Evolutionary conservation across 2,329 filamentous ascomycete species (phyloP).

Genomic region (Aspergillus pseudotamarii): DNA sequence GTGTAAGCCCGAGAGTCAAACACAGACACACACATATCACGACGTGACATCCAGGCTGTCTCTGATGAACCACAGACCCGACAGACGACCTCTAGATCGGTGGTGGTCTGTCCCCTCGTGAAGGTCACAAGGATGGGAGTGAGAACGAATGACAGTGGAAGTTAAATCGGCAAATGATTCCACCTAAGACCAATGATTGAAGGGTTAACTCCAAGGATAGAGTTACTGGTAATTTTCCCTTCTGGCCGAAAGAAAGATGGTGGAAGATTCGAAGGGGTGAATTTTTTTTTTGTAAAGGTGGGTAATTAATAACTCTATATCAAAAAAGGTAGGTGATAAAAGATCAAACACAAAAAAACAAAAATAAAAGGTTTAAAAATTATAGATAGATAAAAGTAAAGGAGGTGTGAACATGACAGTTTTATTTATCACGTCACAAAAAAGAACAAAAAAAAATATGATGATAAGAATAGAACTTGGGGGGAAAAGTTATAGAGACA

Average conservation of each 20-base stretch:
- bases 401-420: background rate
- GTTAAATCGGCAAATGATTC: background rate
- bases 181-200: background rate
- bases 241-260: background rate
- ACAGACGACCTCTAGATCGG: background rate
- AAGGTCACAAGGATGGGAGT: conserved; percentile 3
- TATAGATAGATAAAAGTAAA: conserved; percentile 2
- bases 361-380: no score
- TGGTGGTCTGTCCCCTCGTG: conserved; percentile 1
- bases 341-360: background rate
- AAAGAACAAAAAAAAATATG: background rate
- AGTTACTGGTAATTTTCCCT: background rate
- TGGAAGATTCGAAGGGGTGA: background rate
- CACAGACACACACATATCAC: background rate
- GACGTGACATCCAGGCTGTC: background rate
- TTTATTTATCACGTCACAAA: background rate
- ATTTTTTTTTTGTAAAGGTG: background rate
- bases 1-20: conserved; percentile 2
- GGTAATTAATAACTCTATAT: conserved; percentile 10
- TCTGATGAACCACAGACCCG: background rate
- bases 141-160: background rate
- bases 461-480: conserved; percentile 9
- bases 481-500: background rate
- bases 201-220: background rate
- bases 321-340: background rate